Conservation (phyloP, 306 rosid genomes). For the Biancaea sappan region DNA sequence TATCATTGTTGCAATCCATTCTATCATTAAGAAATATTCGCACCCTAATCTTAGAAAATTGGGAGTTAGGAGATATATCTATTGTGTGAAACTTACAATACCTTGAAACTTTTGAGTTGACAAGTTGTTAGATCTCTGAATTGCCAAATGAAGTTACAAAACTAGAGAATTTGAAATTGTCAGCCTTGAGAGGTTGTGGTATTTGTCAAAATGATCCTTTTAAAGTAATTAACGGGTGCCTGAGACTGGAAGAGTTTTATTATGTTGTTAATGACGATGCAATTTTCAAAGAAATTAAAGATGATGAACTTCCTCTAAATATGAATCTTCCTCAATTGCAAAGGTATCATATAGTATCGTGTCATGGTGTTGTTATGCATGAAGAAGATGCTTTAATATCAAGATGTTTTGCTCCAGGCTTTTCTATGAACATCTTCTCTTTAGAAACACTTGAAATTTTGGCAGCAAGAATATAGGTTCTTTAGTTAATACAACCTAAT, state of each 20-base stretch:
- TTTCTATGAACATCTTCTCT: background rate
- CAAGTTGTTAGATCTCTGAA: conserved; percentile 9
- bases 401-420: background rate
- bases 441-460: background rate
- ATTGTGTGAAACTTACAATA: background rate
- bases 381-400: background rate
- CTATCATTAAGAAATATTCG: background rate
- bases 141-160: conserved; percentile 4
- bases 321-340: background rate
- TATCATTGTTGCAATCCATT: background rate
- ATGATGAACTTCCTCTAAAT: background rate
- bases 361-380: background rate
- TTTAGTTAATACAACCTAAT: background rate
- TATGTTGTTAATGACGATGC: background rate
- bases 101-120: conserved; percentile 24
- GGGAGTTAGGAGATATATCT: conserved; percentile 16
- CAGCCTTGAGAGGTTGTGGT: conserved; percentile 6
- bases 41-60: fast-evolving
- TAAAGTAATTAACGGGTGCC: conserved; percentile 19
- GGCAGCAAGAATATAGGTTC: conserved; percentile 8
- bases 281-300: too few species aligned
- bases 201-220: background rate
- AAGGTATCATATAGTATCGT: conserved; percentile 9
- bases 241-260: conserved; percentile 30
- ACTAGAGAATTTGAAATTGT: conserved; percentile 24